Evolutionary conservation across 768 basidiomycete species (phyloP), one percentile per base, ranked within the genome.

Genomic region (Omphalotus guepiniiformis): DNA sequence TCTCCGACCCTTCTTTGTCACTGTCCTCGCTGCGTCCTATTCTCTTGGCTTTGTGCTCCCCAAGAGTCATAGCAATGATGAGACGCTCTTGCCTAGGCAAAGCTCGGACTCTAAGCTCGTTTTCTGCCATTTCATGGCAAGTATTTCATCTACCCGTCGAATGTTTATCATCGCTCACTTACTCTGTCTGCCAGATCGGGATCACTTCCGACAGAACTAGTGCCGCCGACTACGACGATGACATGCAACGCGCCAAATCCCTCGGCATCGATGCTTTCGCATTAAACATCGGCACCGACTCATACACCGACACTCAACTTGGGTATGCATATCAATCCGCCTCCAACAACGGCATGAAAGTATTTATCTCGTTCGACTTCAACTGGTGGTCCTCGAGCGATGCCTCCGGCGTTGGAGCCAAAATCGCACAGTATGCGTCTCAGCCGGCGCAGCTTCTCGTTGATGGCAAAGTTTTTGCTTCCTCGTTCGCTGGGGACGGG

Each of bases 401-500:
- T 27, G 70, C 65, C 16, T 35, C 52, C 8, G 49, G 52, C 3
- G 55, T 73, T 34, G 66, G 65, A 29, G 45, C 52, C 35, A 73
- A 71, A 50, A 64, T 74, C 42, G 59, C 62, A 3, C 59, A 57
- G 15, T 75, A 72, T 50, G 62, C 67, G 4, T 41, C 51, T 4
- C 66, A 68, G 37, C 63, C 70, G 0, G 68, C 65, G 32, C 74
- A 76, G 48, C 59, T 71, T 29, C 56, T 54, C 15, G 64, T 67
- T 47, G 55, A 68, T 40, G 60, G 60, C 32, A 66, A 68, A 49
- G 63, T 61, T 2, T 65, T 76, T 41, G 70, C 69, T 5, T 71
- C 71, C 3, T 72, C 74, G 0, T 77, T 76, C 54, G 64, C 63
- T 39, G 76, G 68, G 38, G 75, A 77, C 37, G 64, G 64, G 45